Evolutionary conservation across 129 eudicot genomes (phyloP), one percentile per base, ranked within the genome.

Genomic region (Escallonia rubra): DNA sequence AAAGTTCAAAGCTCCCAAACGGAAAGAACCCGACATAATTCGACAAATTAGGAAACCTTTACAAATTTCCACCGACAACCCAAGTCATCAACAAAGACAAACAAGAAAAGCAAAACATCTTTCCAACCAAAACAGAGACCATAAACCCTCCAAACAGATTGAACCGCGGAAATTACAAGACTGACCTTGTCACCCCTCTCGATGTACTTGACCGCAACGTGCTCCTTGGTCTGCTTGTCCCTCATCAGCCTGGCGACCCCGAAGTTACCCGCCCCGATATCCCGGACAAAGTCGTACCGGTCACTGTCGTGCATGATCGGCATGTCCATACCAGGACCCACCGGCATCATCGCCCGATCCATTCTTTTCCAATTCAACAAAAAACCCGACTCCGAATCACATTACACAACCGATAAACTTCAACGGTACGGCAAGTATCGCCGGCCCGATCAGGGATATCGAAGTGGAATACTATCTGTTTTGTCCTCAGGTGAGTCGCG

Each of bases 281-380:
- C 92, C 14, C 62, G 47, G 57, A 90, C 89, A 69, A 87, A 67
- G 74, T 90, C 97, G 66, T 90, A 90, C 13, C 95, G 81, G 66
- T 90, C 97, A 61, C 95, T 87, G 45, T 90, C 95, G 67, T 87
- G 97, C 95, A 87, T 85, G 79, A 90, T 90, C 76, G 91, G 95
- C 80, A 85, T 76, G 67, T 87, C 94, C 83, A 80, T 82, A 57
- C 85, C 95, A 67, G 91, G 71, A 63, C 74, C 65, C 63, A 66
- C 78, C 3, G 84, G 63, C 13, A 57, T 63, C 69, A 70, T 57
- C 15, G 69, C 51, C 72, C 90, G 95, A 83, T 86, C 95, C 97
- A 90, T 90, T 61, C 82, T 67, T 23, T 23, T 23, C 34, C 62
- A 72, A 76, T 15, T 40, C 43, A 34, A 48, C 41, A 15, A 14